Conservation (phyloP, 257 asterid genomes). For the Solanum chmielewskii region DNA sequence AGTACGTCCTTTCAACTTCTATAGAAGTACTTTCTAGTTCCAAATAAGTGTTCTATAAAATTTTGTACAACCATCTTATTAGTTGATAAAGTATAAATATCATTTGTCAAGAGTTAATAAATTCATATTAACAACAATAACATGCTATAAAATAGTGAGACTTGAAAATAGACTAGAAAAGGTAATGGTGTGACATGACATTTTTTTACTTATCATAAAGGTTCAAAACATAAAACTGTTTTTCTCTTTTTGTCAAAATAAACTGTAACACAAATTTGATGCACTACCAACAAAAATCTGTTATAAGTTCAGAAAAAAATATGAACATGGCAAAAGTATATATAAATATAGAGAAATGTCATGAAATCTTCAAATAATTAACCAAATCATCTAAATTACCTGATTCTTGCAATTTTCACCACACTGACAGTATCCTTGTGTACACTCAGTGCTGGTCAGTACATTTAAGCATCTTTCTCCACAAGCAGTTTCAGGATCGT, state of each 20-base stretch:
- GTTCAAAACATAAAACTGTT: not conserved
- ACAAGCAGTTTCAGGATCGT: constrained; percentile 68
- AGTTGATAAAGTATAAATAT: not conserved
- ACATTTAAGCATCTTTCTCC: constrained; percentile 25
- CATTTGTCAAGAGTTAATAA: not conserved
- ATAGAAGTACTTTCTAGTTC: not conserved
- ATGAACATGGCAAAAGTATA: no score
- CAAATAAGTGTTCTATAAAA: not conserved
- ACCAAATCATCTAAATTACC: no score
- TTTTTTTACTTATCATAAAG: not conserved
- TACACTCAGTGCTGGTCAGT: no score
- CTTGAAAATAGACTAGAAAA: not conserved
- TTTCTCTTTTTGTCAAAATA: not conserved
- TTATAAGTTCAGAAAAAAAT: no score
- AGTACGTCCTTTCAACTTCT: no score
- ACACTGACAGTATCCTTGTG: no score
- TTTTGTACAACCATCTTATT: not conserved
- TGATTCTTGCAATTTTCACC: no score
- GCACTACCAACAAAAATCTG: no score
- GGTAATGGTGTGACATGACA: not conserved
- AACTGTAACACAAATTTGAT: no score
- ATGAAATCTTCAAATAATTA: no score
- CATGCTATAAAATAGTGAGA: no score
- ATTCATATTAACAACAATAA: not conserved
- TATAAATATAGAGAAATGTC: no score